Evolutionary conservation across 1,139 yeast species (phyloP), one percentile per base, ranked within the genome.

Genomic region (Eremothecium cymbalariae): DNA sequence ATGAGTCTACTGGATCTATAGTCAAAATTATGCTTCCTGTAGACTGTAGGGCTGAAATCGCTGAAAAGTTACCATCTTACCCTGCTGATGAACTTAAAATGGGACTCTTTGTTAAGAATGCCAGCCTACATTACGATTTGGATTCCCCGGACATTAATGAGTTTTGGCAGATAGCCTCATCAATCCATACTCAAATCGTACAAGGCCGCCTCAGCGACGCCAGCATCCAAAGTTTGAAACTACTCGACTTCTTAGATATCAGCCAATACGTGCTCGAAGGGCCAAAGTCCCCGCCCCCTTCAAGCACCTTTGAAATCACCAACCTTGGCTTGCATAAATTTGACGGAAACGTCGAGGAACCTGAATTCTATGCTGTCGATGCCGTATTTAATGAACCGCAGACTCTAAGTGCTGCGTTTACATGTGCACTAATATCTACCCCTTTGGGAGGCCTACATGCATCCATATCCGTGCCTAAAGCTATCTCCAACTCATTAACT

Each of bases 331-430:
- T 40, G 13, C 51, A 50, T 19, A 29, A 41, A 3, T 53, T 52
- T 32, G 31, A 25, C 8, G 31, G 28, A 8, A 31, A 33, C 8
- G 18, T 25, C 3, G 29, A 19, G 12, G 34, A 35, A 8, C 32
- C 37, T 13, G 20, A 30, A 8, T 54, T 39, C 30, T 16, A 32
- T 14, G 48, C 53, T 1, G 38, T 38, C 15, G 51, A 54, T 34
- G 53, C 54, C 2, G 19, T 37, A n/a, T 55, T 55, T 34, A 44
- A 48, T 28, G 47, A 46, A 33, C 59, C 58, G 2, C 57, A 51
- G 33, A 43, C 52, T 8, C 35, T 51, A 8, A 39, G 47, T 12
- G 39, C 37, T 31, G 42, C 47, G 9, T 46, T 53, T 31, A 45
- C 50, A 2, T 46, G 47, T 26, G 37, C 48, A 7, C 35, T 42